These are phyloP conservation scores for Dryadomyces quercivorus DNA, from an alignment of 2,329 filamentous ascomycete species.

Conservation along the genomic window DNA sequence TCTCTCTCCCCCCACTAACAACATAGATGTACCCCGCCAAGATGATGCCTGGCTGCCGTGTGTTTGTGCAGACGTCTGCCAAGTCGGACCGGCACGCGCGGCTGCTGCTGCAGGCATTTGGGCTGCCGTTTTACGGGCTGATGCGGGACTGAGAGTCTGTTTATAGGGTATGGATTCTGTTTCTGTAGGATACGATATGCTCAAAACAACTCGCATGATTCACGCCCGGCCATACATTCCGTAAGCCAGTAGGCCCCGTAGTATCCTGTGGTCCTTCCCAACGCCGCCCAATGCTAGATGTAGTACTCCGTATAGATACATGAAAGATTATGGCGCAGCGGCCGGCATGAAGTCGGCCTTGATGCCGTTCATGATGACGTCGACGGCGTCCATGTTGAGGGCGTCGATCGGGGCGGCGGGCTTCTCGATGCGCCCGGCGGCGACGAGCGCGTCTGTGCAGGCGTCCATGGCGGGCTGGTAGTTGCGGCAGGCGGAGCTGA, in stretches of 20 bases:
- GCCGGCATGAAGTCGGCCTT: conserved; percentile 34
- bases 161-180: conserved; percentile 1
- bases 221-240: background rate
- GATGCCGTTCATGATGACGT: conserved; percentile 58
- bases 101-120: conserved; percentile 58
- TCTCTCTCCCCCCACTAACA: conserved; percentile 6
- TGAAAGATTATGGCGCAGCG: conserved; percentile 12
- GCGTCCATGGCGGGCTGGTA: conserved; percentile 73
- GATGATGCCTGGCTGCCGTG: conserved; percentile 77
- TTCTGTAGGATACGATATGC: conserved; percentile 1
- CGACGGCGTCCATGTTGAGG: conserved; percentile 57
- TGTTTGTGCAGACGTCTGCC: conserved; percentile 75
- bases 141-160: conserved; percentile 13
- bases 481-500: conserved; percentile 79
- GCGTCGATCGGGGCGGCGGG: conserved; percentile 53
- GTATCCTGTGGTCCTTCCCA: background rate
- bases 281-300: conserved; percentile 9
- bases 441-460: conserved; percentile 48
- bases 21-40: conserved; percentile 44
- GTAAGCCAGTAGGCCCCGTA: too few relatives aligned
- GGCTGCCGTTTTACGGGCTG: conserved; percentile 65
- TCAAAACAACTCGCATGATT: background rate
- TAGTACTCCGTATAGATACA: too few relatives aligned
- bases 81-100: conserved; percentile 76
- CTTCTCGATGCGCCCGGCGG: conserved; percentile 38